Evolutionary conservation across 192 early-diverging fungal species (phyloP), one percentile per base, ranked within the genome.

Genomic region (Rhizoclosmatium globosum): DNA sequence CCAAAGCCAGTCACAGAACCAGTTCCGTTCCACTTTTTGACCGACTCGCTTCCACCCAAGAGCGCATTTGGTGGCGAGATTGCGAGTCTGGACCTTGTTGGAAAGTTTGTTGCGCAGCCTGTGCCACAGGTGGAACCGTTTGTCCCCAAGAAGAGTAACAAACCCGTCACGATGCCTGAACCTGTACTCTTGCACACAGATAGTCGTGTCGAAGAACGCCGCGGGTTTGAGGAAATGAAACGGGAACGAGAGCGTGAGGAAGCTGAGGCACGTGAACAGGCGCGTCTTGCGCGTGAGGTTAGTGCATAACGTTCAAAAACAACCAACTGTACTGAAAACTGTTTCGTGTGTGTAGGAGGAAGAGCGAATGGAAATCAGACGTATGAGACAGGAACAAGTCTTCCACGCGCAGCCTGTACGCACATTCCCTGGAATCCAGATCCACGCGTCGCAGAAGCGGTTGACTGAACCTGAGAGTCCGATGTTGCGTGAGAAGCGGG

Each of bases 381-480:
- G 77, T 6, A 75, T 91, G 61, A 88, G 93, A 56, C 79, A 87
- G 62, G 45, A 82, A 38, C 83, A 84, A 19, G 86, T 88, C 21
- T 91, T 91, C 81, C 85, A 87, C 47, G 90, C 93, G 13, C 88
- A 92, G 75, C 92, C 92, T 21, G 72, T 91, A 48, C 80, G 85
- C 46, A 82, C 87, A 58, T 89, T 84, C 79, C 82, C 81, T 68
- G 84, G 86, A 17, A 61, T 89, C 3, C 71, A 71, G 1, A 83
- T 92, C 62, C 84, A 90, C 73, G 86, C 91, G 2, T 90, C 87
- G 19, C 81, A 86, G 53, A 80, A 84, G 13, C 84, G 82, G 74
- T 79, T 91, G 79, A 94, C 91, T 2, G 83, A 83, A 31, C 87
- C 85, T 23, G 74, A 70, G 50, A 71, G 70, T 7, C 87, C 87